Evolutionary conservation across 371 early-diverging fungal species (phyloP).

Genomic region (Gilbertella persicaria): DNA sequence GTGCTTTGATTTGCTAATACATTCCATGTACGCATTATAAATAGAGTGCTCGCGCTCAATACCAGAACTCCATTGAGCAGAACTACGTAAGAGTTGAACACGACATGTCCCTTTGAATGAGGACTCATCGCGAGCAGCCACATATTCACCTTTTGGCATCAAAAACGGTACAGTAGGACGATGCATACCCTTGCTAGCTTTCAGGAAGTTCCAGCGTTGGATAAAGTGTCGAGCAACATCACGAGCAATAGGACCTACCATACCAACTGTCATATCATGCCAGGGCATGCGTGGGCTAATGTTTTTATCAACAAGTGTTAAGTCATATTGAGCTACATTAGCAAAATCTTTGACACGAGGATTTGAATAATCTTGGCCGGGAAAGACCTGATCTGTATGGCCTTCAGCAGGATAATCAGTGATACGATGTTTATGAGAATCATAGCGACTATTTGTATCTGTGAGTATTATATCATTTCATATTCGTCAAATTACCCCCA

Average conservation of each 20-base stretch:
- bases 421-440: conserved; percentile 77
- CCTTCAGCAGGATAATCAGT: conserved; percentile 65
- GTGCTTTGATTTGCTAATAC: conserved; percentile 78
- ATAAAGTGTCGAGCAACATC: conserved; percentile 93
- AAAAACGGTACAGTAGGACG: conserved; percentile 68
- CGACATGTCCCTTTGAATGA: conserved; percentile 66
- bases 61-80: conserved; percentile 70
- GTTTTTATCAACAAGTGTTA: conserved; percentile 53
- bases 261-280: conserved; percentile 86
- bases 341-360: conserved; percentile 89
- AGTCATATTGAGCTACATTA: conserved; percentile 60
- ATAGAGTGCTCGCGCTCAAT: conserved; percentile 74
- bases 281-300: conserved; percentile 90
- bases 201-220: conserved; percentile 91
- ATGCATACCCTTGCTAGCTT: conserved; percentile 67
- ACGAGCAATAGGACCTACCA: conserved; percentile 76
- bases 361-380: conserved; percentile 91
- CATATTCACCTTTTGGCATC: conserved; percentile 79
- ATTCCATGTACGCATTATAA: conserved; percentile 79
- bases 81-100: conserved; percentile 71
- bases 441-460: conserved; percentile 68
- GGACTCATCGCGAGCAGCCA: conserved; percentile 64
- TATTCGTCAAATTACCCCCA: conserved; percentile 51
- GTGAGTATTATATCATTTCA: background rate
- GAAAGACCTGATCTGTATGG: conserved; percentile 57